A percentile compares a stretch with the other conserved stretches of the same genome.
These are phyloP conservation scores for Verticillium longisporum DNA, from an alignment of 2,329 filamentous ascomycete genomes.

Conservation along the genomic window DNA sequence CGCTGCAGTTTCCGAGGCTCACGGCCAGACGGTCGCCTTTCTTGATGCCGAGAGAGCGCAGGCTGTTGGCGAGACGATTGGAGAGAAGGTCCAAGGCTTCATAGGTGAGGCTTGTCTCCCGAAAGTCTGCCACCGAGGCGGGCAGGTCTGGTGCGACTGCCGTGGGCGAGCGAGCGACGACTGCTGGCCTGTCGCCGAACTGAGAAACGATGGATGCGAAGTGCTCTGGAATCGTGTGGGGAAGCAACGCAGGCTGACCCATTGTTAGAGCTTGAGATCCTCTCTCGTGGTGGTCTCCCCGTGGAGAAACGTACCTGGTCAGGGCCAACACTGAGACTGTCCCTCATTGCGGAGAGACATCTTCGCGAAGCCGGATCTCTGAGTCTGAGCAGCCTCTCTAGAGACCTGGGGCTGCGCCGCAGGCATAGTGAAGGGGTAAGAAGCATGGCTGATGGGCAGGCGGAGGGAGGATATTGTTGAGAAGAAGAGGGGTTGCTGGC, in stretches of 20 bases:
- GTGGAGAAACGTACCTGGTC: neutral
- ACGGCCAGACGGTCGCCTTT: slow-evolving; percentile 84
- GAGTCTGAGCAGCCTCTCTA: neutral
- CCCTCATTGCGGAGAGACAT: neutral
- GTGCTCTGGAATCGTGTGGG: slow-evolving; percentile 64
- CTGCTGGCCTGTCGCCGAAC: slow-evolving; percentile 57
- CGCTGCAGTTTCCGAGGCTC: slow-evolving; percentile 76
- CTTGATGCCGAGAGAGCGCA: slow-evolving; percentile 62
- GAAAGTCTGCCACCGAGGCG: slow-evolving; percentile 46
- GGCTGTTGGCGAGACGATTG: slow-evolving; percentile 65
- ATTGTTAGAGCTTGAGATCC: too few relatives aligned
- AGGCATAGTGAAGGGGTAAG: neutral
- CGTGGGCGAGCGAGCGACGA: slow-evolving; percentile 42
- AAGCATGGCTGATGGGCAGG: neutral
- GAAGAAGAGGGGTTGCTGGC: neutral
- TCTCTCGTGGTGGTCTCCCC: too few relatives aligned
- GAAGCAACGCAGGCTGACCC: slow-evolving; percentile 57
- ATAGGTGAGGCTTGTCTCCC: slow-evolving; percentile 69
- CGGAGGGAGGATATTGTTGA: neutral
- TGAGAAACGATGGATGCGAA: slow-evolving; percentile 58
- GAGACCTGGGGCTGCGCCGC: neutral
- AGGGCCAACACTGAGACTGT: slow-evolving; percentile 5
- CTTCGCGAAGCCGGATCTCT: neutral
- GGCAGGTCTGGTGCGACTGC: slow-evolving; percentile 10
- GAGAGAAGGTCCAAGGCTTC: slow-evolving; percentile 66